Conservation (phyloP, 257 asterid genomes). For the Osmanthus fragrans region DNA sequence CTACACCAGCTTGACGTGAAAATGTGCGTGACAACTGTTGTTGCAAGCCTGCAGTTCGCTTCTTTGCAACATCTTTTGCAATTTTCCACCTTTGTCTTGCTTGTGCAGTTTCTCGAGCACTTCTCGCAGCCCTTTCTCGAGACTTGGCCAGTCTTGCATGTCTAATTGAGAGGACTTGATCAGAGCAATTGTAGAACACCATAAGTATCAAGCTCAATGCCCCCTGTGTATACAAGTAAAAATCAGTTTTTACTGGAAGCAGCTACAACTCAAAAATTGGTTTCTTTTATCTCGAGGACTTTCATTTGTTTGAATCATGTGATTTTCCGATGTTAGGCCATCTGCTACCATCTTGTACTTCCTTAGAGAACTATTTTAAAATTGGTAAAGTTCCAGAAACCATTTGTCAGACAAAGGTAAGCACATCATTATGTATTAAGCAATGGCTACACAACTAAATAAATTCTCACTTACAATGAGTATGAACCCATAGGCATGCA, state of each 20-base stretch:
- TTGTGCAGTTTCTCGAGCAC: slow-evolving; percentile 87
- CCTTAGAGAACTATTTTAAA: neutral
- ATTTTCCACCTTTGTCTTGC: slow-evolving; percentile 88
- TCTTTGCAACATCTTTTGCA: slow-evolving; percentile 72
- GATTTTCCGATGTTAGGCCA: neutral
- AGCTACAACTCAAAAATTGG: neutral
- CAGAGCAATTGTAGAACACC: slow-evolving; percentile 85
- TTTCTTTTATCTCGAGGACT: slow-evolving; percentile 1
- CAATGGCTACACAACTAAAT: slow-evolving; percentile 16
- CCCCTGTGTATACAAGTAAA: slow-evolving; percentile 52
- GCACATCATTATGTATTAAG: slow-evolving; percentile 14
- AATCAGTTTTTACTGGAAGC: slow-evolving; percentile 21
- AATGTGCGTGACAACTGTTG: slow-evolving; percentile 73
- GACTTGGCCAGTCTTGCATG: slow-evolving; percentile 80
- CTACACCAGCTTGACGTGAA: slow-evolving; percentile 49
- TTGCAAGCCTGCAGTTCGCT: slow-evolving; percentile 55
- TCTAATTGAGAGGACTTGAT: slow-evolving; percentile 82
- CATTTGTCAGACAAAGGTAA: slow-evolving; percentile 17
- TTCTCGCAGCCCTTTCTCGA: slow-evolving; percentile 86
- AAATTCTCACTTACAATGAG: slow-evolving; percentile 69
- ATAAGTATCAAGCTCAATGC: slow-evolving; percentile 67
- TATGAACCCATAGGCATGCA: slow-evolving; percentile 73
- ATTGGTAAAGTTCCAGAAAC: neutral
- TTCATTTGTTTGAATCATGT: neutral
- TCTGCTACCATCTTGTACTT: neutral